Conservation (phyloP, 2,329 filamentous ascomycete genomes). For the Laburnicola sp. region DNA sequence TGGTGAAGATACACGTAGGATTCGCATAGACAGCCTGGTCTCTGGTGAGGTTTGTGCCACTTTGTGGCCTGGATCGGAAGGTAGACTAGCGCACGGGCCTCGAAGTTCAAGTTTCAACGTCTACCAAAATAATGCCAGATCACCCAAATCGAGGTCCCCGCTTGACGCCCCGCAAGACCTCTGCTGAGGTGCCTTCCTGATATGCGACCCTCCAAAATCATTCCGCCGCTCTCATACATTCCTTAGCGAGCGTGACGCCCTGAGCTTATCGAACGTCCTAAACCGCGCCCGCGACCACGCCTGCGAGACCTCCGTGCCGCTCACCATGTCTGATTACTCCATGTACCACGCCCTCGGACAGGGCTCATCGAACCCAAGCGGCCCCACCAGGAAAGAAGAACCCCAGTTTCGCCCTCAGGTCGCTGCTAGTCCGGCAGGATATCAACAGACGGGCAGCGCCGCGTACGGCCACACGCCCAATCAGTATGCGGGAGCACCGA, state of each 20-base stretch:
- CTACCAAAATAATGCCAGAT: slow-evolving; percentile 35
- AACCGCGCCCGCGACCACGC: slow-evolving; percentile 17
- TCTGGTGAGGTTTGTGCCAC: too few species aligned
- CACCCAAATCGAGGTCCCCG: slow-evolving; percentile 29
- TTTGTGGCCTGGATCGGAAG: slow-evolving; percentile 2
- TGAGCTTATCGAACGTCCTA: slow-evolving; percentile 11
- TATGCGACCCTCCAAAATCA: slow-evolving; percentile 22
- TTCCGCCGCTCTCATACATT: slow-evolving; percentile 15
- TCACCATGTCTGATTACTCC: slow-evolving; percentile 43
- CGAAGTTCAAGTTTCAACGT: slow-evolving; percentile 27
- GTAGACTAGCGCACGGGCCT: slow-evolving; percentile 18
- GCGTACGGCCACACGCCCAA: slow-evolving; percentile 33
- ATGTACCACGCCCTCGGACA: slow-evolving; percentile 44
- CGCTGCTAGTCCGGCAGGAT: slow-evolving; percentile 49
- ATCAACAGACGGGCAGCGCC: slow-evolving; percentile 48
- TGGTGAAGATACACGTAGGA: background rate
- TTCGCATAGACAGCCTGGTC: too few species aligned
- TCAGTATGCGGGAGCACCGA: slow-evolving; percentile 37
- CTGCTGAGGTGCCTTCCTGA: slow-evolving; percentile 23
- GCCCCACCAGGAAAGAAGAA: slow-evolving; percentile 31
- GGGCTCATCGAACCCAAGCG: slow-evolving; percentile 33
- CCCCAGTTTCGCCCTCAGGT: slow-evolving; percentile 47
- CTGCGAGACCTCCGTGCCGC: too few species aligned
- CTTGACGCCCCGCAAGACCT: slow-evolving; percentile 13
- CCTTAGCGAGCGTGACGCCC: slow-evolving; percentile 20